phyloP scores from a whole-genome alignment of 2,329 filamentous ascomycete species.

The Aspergillus felis region DNA sequence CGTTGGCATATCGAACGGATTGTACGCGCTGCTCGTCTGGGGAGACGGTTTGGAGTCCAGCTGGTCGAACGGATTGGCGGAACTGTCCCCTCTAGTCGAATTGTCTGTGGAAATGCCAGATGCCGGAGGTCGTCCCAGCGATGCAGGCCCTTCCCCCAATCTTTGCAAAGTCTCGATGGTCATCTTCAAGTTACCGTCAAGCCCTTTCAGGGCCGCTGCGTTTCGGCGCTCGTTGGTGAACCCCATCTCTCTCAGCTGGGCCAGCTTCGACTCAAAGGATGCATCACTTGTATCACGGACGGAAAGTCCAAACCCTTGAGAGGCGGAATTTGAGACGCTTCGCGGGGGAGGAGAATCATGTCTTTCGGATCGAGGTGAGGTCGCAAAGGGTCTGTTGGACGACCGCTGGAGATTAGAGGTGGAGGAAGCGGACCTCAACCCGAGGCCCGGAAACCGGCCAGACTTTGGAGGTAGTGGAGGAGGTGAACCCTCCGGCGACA shows the following conservation, averaged over 20 bases:
- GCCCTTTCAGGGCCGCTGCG: slow-evolving; percentile 71
- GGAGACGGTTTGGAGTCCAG: slow-evolving; percentile 35
- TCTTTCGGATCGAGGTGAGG: slow-evolving; percentile 23
- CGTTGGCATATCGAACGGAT: slow-evolving; percentile 61
- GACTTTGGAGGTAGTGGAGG: slow-evolving; percentile 59
- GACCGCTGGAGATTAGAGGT: slow-evolving; percentile 60
- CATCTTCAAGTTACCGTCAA: slow-evolving; percentile 80
- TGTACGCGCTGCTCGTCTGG: slow-evolving; percentile 47
- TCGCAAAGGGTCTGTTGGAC: slow-evolving; percentile 52
- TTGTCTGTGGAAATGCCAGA: slow-evolving; percentile 16
- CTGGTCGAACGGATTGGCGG: slow-evolving; percentile 67
- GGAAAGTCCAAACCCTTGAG: slow-evolving; percentile 61
- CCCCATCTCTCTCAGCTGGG: slow-evolving; percentile 80
- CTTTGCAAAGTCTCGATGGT: slow-evolving; percentile 81
- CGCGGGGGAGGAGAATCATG: slow-evolving; percentile 23
- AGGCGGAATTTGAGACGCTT: slow-evolving; percentile 21
- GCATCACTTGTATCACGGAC: slow-evolving; percentile 47
- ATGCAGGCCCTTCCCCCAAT: slow-evolving; percentile 66
- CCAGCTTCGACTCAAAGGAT: slow-evolving; percentile 69
- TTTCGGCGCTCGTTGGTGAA: slow-evolving; percentile 83
- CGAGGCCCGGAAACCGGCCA: slow-evolving; percentile 59
- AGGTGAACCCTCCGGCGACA: slow-evolving; percentile 52
- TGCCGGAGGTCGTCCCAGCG: slow-evolving; percentile 55
- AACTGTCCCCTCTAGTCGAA: slow-evolving; percentile 27
- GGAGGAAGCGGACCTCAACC: slow-evolving; percentile 65